Percentiles rank a stretch among this genome's conserved stretches.
Conservation (phyloP, 805 yeast genomes). For the Saturnispora saitoi region DNA sequence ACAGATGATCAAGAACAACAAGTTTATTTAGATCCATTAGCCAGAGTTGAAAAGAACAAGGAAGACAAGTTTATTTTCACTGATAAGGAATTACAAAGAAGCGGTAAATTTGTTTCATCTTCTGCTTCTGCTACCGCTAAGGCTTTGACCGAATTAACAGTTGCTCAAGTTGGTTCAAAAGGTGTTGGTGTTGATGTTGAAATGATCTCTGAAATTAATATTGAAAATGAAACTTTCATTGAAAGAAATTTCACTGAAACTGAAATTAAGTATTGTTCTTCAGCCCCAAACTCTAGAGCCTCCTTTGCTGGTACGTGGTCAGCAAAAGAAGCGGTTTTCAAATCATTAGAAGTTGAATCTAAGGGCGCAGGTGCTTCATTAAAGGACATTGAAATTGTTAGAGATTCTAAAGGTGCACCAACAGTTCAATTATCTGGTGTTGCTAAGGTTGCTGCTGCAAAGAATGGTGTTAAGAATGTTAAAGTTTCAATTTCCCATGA, state of each 20-base stretch:
- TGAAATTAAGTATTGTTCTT: slow-evolving; percentile 72
- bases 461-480: slow-evolving; percentile 60
- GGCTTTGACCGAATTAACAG: slow-evolving; percentile 49
- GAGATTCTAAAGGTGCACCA: slow-evolving; percentile 74
- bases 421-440: slow-evolving; percentile 65
- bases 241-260: slow-evolving; percentile 82
- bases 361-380: slow-evolving; percentile 94
- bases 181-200: slow-evolving; percentile 98
- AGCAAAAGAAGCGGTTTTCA: slow-evolving; percentile 98
- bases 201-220: slow-evolving; percentile 68
- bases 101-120: slow-evolving; percentile 34
- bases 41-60: slow-evolving; percentile 44
- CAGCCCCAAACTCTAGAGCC: slow-evolving; percentile 72
- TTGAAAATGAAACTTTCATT: slow-evolving; percentile 83
- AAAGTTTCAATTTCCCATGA: slow-evolving; percentile 93
- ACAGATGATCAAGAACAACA: slow-evolving; percentile 75
- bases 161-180: slow-evolving; percentile 35
- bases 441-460: slow-evolving; percentile 66
- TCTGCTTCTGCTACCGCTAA: slow-evolving; percentile 53
- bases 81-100: slow-evolving; percentile 42
- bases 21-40: slow-evolving; percentile 95
- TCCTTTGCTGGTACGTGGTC: slow-evolving; percentile 98
- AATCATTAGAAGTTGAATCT: slow-evolving; percentile 80
- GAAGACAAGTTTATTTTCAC: slow-evolving; percentile 39
- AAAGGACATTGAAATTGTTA: slow-evolving; percentile 79